phyloP scores from a whole-genome alignment of 805 yeast species.

The Lachancea cidri region DNA sequence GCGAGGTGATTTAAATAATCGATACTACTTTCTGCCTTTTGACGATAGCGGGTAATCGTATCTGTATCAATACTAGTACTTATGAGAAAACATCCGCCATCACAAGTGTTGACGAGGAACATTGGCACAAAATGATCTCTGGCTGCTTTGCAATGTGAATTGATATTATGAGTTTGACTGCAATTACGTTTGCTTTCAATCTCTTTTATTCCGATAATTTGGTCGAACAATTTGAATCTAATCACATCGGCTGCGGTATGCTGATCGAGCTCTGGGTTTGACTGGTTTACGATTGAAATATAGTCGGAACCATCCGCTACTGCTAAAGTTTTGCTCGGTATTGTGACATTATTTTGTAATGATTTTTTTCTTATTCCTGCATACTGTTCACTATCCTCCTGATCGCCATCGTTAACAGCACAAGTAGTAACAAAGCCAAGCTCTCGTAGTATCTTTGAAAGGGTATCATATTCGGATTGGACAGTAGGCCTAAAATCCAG shows the following conservation, averaged over 20 bases:
- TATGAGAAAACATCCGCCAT: conserved; percentile 6
- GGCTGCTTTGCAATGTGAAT: neutral
- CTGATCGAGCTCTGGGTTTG: neutral
- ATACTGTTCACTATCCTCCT: neutral
- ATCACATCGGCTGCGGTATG: neutral
- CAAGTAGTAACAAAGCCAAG: neutral
- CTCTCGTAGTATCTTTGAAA: neutral
- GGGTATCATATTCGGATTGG: conserved; percentile 1
- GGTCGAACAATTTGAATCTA: neutral
- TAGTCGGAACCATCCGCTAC: neutral
- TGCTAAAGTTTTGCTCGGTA: neutral
- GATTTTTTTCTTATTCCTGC: no score
- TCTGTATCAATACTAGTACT: conserved; percentile 1
- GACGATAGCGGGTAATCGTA: no score
- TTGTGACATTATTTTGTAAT: no score
- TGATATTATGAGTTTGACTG: no score
- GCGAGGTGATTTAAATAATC: no score
- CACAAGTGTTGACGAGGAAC: conserved; percentile 3
- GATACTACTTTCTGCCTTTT: no score
- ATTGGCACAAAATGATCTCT: conserved; percentile 1
- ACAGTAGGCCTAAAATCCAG: neutral
- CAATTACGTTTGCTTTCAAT: no score
- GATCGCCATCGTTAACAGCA: neutral
- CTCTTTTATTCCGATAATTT: neutral
- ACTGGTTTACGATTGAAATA: neutral